Conservation (phyloP, 2,329 filamentous ascomycete genomes). For the Cordyceps javanica region DNA sequence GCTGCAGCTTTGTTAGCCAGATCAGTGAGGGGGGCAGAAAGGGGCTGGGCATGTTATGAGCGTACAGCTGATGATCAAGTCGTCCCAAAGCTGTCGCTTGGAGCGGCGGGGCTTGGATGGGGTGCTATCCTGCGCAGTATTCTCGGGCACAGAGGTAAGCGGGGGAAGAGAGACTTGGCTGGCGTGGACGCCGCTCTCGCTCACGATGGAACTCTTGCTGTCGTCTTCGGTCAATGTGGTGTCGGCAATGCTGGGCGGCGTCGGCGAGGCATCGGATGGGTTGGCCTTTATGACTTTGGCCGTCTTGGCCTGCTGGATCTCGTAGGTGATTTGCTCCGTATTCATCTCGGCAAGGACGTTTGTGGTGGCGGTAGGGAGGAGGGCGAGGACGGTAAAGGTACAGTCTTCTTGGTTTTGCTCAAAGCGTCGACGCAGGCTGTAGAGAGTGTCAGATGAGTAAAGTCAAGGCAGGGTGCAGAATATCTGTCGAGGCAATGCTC, state of each 20-base stretch:
- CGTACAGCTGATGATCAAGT: constrained; percentile 91
- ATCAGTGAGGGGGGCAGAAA: neutral
- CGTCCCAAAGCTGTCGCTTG: constrained; percentile 94
- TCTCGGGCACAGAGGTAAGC: constrained; percentile 25
- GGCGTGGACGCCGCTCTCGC: constrained; percentile 76
- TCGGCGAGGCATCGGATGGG: constrained; percentile 46
- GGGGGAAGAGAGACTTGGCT: constrained; percentile 64
- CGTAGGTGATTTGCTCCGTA: constrained; percentile 86
- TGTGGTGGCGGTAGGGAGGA: constrained; percentile 84
- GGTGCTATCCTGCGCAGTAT: constrained; percentile 30
- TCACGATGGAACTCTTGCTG: constrained; percentile 71
- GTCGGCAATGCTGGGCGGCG: constrained; percentile 54
- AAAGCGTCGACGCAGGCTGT: constrained; percentile 91
- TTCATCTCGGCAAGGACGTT: constrained; percentile 84
- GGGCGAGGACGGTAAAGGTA: constrained; percentile 93
- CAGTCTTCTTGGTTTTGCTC: constrained; percentile 99
- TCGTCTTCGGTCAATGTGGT: constrained; percentile 81
- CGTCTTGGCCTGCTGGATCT: constrained; percentile 87
- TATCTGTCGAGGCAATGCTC: constrained; percentile 24
- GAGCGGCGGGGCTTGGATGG: constrained; percentile 56
- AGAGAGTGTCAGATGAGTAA: constrained; percentile 15
- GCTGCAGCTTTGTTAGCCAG: constrained; percentile 44
- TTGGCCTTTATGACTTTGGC: constrained; percentile 57
- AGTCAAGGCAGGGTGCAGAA: neutral
- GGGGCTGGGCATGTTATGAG: constrained; percentile 16